Percentiles rank a stretch among this genome's conserved stretches.
Conservation (phyloP, 1,139 yeast genomes). For the Petasospora fabianii region DNA sequence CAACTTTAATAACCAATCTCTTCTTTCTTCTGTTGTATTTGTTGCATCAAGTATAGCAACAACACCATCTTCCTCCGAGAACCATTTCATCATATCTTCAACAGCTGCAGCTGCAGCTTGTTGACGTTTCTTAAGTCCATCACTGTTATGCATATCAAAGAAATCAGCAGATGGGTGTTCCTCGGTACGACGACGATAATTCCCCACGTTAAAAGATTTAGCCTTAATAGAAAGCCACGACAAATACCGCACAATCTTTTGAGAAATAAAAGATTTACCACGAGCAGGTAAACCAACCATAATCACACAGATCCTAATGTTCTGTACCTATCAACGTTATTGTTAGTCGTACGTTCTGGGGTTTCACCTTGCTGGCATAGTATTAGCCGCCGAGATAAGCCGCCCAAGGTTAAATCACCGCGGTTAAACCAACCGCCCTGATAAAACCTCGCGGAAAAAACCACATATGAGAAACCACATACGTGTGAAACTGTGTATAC, state of each 20-base stretch:
- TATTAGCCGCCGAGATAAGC: no score
- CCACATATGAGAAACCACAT: conserved; percentile 8
- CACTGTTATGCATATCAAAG: conserved; percentile 63
- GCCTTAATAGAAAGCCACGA: conserved; percentile 90
- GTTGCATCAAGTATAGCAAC: conserved; percentile 94
- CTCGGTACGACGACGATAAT: conserved; percentile 63
- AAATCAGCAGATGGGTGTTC: conserved; percentile 70
- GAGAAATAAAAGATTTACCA: conserved; percentile 66
- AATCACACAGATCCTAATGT: conserved; percentile 68
- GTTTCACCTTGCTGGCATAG: no score
- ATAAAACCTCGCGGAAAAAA: no score
- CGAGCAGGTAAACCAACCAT: conserved; percentile 72
- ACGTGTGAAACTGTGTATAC: conserved; percentile 70
- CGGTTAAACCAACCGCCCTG: no score
- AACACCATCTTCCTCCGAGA: conserved; percentile 70
- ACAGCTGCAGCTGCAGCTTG: conserved; percentile 73
- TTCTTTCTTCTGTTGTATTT: conserved; percentile 67
- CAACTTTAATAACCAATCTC: conserved; percentile 60
- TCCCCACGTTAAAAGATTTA: conserved; percentile 86
- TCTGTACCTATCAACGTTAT: conserved; percentile 41
- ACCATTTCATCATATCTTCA: conserved; percentile 87
- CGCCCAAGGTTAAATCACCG: no score
- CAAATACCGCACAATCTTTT: conserved; percentile 77
- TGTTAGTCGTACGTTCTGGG: neutral
- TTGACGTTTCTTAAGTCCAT: conserved; percentile 58